phyloP scores from a whole-genome alignment of 192 early-diverging fungal genomes.

The Powellomyces hirtus region DNA sequence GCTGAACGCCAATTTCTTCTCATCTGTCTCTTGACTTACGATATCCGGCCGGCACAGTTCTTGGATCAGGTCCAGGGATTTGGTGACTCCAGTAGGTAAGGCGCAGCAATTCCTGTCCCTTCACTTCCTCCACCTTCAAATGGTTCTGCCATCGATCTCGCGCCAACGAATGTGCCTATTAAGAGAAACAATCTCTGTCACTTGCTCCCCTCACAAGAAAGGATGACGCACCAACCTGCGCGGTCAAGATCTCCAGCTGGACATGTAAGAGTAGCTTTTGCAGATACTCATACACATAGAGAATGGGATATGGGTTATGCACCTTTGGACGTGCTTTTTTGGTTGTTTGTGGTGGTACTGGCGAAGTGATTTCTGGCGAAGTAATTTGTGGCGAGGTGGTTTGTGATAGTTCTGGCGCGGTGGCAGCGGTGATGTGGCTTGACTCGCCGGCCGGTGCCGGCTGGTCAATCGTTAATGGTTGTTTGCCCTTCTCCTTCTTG shows the following conservation, averaged over 20 bases:
- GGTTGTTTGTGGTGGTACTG: neutral
- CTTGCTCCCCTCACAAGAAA: too few relatives aligned
- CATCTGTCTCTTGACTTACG: too few relatives aligned
- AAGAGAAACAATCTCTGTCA: neutral
- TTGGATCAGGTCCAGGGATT: conserved; percentile 22
- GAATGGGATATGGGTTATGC: conserved; percentile 17
- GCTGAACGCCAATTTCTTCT: too few relatives aligned
- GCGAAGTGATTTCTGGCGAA: neutral
- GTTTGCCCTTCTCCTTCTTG: conserved; percentile 5
- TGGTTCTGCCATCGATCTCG: conserved; percentile 2
- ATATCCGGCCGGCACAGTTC: conserved; percentile 23
- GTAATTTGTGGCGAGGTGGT: neutral
- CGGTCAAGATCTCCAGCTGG: conserved; percentile 1
- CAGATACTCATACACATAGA: conserved; percentile 14
- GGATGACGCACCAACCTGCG: too few relatives aligned
- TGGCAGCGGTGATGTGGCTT: neutral
- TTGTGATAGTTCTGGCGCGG: neutral
- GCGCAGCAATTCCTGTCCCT: neutral
- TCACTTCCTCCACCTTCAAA: conserved; percentile 5
- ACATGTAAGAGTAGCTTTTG: neutral
- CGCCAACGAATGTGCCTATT: conserved; percentile 6
- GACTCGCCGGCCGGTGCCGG: neutral
- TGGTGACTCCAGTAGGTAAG: conserved; percentile 1
- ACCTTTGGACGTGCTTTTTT: neutral
- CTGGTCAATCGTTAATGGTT: neutral